These are phyloP conservation scores for Pseudozyma hubeiensis DNA, from an alignment of 1,284 basidiomycete genomes.

Conservation along the genomic window DNA sequence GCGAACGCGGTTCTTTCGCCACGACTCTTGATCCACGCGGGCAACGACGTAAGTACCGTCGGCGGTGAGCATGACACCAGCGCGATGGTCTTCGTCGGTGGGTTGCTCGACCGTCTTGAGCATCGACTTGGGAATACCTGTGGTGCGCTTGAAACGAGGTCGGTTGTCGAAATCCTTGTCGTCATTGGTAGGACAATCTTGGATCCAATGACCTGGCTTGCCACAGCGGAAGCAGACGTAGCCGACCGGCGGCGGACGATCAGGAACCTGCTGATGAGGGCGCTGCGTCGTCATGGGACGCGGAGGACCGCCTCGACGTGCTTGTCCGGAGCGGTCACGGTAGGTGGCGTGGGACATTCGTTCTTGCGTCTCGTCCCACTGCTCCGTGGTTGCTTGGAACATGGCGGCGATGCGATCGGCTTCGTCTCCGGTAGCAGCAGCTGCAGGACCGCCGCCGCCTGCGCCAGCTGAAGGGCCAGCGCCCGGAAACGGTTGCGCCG, in stretches of 20 bases:
- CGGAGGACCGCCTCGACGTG: conserved; percentile 58
- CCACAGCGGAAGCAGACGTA: conserved; percentile 99
- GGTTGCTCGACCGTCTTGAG: conserved; percentile 88
- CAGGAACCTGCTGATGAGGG: conserved; percentile 40
- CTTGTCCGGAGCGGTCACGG: conserved; percentile 59
- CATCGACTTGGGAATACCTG: conserved; percentile 97
- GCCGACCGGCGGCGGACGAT: conserved; percentile 72
- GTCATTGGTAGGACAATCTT: conserved; percentile 97
- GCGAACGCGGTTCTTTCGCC: conserved; percentile 60
- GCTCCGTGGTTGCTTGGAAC: conserved; percentile 89
- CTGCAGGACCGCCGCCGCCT: conserved; percentile 11
- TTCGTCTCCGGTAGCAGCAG: conserved; percentile 50
- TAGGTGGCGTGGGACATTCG: conserved; percentile 82
- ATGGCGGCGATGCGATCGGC: conserved; percentile 81
- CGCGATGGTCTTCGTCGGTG: conserved; percentile 56
- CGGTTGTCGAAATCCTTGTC: conserved; percentile 93
- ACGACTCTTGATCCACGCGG: conserved; percentile 61
- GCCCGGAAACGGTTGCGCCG: conserved; percentile 1
- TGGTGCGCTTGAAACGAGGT: conserved; percentile 95
- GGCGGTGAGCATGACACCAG: conserved; percentile 66
- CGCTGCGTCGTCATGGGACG: conserved; percentile 37
- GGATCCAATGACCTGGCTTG: conserved; percentile 96
- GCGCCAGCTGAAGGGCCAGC: conserved; percentile 2
- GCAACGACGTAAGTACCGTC: conserved; percentile 67
- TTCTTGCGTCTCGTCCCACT: conserved; percentile 96